A percentile compares a stretch with the other conserved stretches of the same genome.
These are phyloP conservation scores for Moricandia arvensis DNA, from an alignment of 345 rosid species.

Conservation along the genomic window DNA sequence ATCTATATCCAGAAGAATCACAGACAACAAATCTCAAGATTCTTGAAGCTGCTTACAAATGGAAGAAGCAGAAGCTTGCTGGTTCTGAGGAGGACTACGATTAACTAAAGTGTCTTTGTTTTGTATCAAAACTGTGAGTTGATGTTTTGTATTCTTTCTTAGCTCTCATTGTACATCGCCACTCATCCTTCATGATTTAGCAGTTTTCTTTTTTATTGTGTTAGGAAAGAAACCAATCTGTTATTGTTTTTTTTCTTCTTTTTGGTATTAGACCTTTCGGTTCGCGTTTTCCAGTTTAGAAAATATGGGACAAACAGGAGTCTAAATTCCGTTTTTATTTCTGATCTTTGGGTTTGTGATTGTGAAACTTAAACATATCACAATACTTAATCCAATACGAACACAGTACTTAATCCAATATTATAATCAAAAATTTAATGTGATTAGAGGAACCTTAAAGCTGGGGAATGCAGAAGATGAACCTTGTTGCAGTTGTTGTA, in stretches of 20 bases:
- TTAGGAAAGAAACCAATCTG: neutral
- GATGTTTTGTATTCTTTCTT: neutral
- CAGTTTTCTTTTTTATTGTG: neutral
- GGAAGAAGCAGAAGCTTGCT: slow-evolving; percentile 3
- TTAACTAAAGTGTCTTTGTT: neutral
- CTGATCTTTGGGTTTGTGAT: neutral
- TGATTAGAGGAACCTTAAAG: neutral
- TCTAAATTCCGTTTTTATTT: neutral
- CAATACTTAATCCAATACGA: too few species aligned
- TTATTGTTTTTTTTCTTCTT: neutral
- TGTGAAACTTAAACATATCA: neutral
- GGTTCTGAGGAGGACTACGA: neutral
- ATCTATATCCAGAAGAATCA: neutral
- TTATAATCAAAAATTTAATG: neutral
- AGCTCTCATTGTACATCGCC: neutral
- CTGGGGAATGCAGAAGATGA: neutral
- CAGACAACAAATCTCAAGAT: neutral
- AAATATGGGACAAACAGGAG: neutral
- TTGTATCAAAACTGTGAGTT: neutral
- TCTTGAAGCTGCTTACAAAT: neutral
- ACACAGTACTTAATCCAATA: neutral
- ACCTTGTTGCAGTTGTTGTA: neutral
- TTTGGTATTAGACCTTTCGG: neutral
- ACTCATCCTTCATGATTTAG: neutral
- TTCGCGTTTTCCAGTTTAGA: neutral